phyloP scores from a whole-genome alignment of 2,329 filamentous ascomycete genomes.

The Periconia sp. region DNA sequence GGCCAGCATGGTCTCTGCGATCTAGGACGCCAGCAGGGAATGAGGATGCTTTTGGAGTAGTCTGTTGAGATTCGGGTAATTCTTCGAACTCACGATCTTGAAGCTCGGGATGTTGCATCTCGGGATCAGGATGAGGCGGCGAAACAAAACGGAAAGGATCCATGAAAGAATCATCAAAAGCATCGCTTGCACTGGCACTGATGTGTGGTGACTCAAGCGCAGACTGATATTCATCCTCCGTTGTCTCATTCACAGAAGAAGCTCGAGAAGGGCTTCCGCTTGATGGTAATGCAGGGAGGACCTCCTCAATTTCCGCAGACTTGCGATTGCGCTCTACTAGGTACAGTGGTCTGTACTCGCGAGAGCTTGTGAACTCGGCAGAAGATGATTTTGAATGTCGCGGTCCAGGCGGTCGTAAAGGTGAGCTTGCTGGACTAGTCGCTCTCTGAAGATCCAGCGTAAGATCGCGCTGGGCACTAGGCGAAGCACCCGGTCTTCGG shows the following conservation, averaged over 20 bases:
- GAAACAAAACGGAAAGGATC: constrained; percentile 28
- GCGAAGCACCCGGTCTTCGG: constrained; percentile 54
- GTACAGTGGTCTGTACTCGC: constrained; percentile 81
- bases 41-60: constrained; percentile 69
- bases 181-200: constrained; percentile 26
- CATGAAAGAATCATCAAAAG: constrained; percentile 28
- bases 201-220: constrained; percentile 48
- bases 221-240: constrained; percentile 53
- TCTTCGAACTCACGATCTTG: constrained; percentile 48
- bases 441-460: constrained; percentile 44
- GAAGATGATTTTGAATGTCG: constrained; percentile 57
- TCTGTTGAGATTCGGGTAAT: constrained; percentile 67
- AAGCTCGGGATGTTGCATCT: constrained; percentile 29
- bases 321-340: constrained; percentile 70
- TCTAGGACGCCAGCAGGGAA: constrained; percentile 43
- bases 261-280: constrained; percentile 48
- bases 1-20: constrained; percentile 11
- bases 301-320: constrained; percentile 40
- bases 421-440: constrained; percentile 48
- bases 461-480: constrained; percentile 49
- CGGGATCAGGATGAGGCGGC: constrained; percentile 17
- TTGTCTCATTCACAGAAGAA: constrained; percentile 46
- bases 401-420: constrained; percentile 43
- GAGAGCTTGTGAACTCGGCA: constrained; percentile 60
- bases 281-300: constrained; percentile 59